phyloP scores from a whole-genome alignment of 257 asterid species.

The Henckelia pumila region DNA sequence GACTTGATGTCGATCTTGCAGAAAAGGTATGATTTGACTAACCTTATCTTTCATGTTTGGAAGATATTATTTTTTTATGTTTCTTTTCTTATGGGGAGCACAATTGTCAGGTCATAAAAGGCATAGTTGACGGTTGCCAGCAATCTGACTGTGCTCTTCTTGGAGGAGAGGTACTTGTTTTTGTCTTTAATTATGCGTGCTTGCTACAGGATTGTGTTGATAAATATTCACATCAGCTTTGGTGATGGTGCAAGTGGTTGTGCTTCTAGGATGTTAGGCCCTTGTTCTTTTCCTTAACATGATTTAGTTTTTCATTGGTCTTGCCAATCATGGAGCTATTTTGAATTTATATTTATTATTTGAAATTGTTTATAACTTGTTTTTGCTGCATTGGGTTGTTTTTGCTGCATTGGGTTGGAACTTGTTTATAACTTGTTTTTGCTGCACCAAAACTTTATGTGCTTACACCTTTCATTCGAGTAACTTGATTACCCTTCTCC shows the following conservation, averaged over 20 bases:
- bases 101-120: constrained; percentile 70
- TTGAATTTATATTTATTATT: no score
- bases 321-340: background rate
- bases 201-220: background rate
- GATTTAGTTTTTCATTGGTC: background rate
- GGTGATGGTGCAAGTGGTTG: background rate
- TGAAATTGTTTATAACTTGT: background rate
- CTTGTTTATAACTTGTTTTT: no score
- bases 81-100: background rate
- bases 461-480: background rate
- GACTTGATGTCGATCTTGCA: constrained; percentile 89
- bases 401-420: background rate
- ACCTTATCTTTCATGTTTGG: no score
- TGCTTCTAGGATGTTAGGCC: background rate
- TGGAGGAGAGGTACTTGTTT: constrained; percentile 84
- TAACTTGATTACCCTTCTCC: background rate
- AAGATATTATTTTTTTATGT: no score
- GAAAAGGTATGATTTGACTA: constrained; percentile 55
- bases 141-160: constrained; percentile 83
- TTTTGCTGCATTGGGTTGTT: background rate
- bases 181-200: background rate
- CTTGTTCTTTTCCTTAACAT: background rate
- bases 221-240: background rate
- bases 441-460: background rate
- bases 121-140: constrained; percentile 89